Conservation (phyloP, 2,329 filamentous ascomycete genomes). For the Pestalotiopsis sp. region DNA sequence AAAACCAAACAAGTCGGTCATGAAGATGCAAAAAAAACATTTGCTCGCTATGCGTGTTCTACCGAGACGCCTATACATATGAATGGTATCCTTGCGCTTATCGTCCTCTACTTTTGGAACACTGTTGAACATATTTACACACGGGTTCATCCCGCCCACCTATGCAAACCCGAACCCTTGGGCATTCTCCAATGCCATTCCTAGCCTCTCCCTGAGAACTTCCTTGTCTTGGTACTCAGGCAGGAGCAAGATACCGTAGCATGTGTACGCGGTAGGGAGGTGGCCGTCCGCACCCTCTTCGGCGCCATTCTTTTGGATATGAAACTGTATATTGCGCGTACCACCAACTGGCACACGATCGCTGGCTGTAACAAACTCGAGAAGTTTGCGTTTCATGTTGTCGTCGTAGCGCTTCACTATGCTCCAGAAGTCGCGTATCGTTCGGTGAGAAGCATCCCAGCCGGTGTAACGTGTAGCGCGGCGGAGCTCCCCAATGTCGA, state of each 20-base stretch:
- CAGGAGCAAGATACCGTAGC: constrained; percentile 85
- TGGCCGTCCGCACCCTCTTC: constrained; percentile 56
- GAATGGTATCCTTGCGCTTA: background rate
- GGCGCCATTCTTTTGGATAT: constrained; percentile 76
- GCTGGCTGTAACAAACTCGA: constrained; percentile 95
- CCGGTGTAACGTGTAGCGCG: constrained; percentile 78
- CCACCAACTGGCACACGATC: constrained; percentile 90
- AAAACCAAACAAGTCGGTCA: background rate
- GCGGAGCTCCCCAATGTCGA: constrained; percentile 76
- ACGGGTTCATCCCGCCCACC: background rate
- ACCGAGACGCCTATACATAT: background rate
- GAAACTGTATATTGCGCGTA: constrained; percentile 79
- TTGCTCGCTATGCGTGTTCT: background rate
- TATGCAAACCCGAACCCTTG: constrained; percentile 86
- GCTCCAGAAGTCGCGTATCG: constrained; percentile 82
- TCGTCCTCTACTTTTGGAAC: background rate
- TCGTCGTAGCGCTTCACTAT: constrained; percentile 71
- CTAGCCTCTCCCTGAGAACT: constrained; percentile 72
- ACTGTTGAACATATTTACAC: background rate
- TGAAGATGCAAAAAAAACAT: background rate
- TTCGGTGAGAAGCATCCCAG: constrained; percentile 70
- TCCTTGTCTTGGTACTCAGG: constrained; percentile 78
- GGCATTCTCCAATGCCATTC: constrained; percentile 85
- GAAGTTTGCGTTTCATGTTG: constrained; percentile 71
- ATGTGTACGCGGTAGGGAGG: constrained; percentile 88